Conservation (phyloP, 768 basidiomycete genomes). For the Russula ochroleuca region DNA sequence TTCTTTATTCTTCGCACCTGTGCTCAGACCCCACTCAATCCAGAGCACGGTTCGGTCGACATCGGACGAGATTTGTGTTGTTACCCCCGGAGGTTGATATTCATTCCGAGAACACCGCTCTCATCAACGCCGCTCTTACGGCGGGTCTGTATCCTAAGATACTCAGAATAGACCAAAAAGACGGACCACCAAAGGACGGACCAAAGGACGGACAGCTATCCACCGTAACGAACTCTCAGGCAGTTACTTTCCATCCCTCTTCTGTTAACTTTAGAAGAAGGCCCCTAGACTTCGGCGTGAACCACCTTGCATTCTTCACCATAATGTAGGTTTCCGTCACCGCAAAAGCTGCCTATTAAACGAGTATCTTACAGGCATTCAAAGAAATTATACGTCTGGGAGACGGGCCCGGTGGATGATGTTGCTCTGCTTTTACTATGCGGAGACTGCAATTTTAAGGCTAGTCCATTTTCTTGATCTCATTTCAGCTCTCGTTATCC, state of each 20-base stretch:
- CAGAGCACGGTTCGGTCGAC: slow-evolving; percentile 72
- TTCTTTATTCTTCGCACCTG: neutral
- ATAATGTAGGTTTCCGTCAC: slow-evolving; percentile 55
- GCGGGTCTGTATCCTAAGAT: slow-evolving; percentile 92
- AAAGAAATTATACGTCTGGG: slow-evolving; percentile 90
- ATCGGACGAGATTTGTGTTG: slow-evolving; percentile 67
- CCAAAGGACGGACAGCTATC: slow-evolving; percentile 54
- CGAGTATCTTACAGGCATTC: slow-evolving; percentile 64
- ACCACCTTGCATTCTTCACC: slow-evolving; percentile 80
- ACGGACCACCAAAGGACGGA: slow-evolving; percentile 46
- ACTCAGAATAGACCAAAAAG: slow-evolving; percentile 58
- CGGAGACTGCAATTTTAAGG: slow-evolving; percentile 89
- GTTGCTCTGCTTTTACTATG: slow-evolving; percentile 76
- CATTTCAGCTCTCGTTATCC: neutral
- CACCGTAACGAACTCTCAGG: slow-evolving; percentile 79
- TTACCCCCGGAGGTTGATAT: slow-evolving; percentile 68
- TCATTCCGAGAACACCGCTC: slow-evolving; percentile 57
- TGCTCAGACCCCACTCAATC: slow-evolving; percentile 1
- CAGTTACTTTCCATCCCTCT: slow-evolving; percentile 79
- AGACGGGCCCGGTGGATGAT: slow-evolving; percentile 86
- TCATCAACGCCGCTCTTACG: slow-evolving; percentile 77
- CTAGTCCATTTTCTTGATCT: slow-evolving; percentile 31
- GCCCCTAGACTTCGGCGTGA: slow-evolving; percentile 64
- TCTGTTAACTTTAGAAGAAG: slow-evolving; percentile 81
- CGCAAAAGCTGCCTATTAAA: neutral